These are phyloP conservation scores for Aspergillus pseudotamarii DNA, from an alignment of 2,329 filamentous ascomycete genomes.

Conservation along the genomic window DNA sequence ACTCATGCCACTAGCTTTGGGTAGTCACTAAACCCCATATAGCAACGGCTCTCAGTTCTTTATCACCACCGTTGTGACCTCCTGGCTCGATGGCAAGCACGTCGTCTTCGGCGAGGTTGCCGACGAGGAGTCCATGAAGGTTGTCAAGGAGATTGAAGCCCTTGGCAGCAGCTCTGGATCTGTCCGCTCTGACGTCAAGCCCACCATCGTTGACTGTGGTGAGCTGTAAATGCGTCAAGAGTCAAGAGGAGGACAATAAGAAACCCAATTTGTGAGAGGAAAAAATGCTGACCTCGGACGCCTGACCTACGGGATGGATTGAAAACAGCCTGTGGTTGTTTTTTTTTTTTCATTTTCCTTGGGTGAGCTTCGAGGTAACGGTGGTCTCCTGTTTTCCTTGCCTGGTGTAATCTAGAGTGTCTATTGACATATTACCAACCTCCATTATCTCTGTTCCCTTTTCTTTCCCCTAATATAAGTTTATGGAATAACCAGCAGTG, in stretches of 20 bases:
- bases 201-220: conserved; percentile 58
- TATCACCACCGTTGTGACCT: conserved; percentile 69
- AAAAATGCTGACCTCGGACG: background rate
- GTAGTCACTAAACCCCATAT: background rate
- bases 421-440: conserved; percentile 19
- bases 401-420: conserved; percentile 35
- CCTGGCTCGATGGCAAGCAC: conserved; percentile 70
- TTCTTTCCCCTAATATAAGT: background rate
- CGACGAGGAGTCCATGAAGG: conserved; percentile 55
- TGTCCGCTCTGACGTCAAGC: conserved; percentile 56
- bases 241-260: background rate
- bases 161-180: conserved; percentile 58
- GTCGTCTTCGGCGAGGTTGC: conserved; percentile 69
- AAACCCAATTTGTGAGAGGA: conserved; percentile 5
- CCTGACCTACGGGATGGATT: background rate
- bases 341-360: background rate
- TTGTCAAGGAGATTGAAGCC: conserved; percentile 63
- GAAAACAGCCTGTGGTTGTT: background rate
- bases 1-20: background rate
- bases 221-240: conserved; percentile 40
- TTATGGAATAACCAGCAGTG: background rate
- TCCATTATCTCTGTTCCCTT: background rate
- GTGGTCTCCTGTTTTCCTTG: conserved; percentile 19
- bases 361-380: conserved; percentile 3
- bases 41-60: conserved; percentile 74